Evolutionary conservation across 169 alveolate genomes (phyloP).

Genomic region (Plasmodium gaboni): DNA sequence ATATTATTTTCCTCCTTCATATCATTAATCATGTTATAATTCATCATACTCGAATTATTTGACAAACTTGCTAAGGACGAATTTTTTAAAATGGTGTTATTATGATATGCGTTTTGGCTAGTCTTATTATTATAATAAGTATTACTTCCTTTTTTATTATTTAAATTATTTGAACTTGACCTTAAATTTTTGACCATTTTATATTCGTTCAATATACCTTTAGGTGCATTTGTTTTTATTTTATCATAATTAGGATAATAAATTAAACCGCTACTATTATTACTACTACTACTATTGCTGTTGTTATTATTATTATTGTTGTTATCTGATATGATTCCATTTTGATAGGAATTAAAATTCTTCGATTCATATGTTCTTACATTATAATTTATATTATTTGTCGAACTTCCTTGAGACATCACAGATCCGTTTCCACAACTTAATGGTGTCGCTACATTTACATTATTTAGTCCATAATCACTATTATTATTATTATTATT

Average conservation of each 20-base stretch:
- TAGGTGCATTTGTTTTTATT: neutral
- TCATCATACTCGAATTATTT: no score
- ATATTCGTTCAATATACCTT: neutral
- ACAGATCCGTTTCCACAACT: neutral
- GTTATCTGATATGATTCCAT: neutral
- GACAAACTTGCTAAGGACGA: neutral
- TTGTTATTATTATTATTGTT: no score
- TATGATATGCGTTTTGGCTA: neutral
- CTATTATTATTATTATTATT: neutral
- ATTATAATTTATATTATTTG: neutral
- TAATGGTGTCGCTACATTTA: neutral
- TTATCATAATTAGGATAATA: constrained; percentile 2
- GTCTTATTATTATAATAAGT: neutral
- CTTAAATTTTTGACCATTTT: neutral
- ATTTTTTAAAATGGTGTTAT: neutral
- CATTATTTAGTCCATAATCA: neutral
- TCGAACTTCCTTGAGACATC: neutral
- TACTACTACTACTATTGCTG: no score
- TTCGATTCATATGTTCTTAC: neutral
- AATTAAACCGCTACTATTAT: neutral
- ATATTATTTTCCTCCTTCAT: no score
- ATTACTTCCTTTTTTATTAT: neutral
- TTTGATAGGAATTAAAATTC: neutral
- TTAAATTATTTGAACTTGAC: neutral
- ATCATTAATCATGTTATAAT: no score